Percentiles rank a stretch among this genome's conserved stretches.
phyloP scores from a whole-genome alignment of 2,329 filamentous ascomycete species.

The Cladophialophora exuberans region DNA sequence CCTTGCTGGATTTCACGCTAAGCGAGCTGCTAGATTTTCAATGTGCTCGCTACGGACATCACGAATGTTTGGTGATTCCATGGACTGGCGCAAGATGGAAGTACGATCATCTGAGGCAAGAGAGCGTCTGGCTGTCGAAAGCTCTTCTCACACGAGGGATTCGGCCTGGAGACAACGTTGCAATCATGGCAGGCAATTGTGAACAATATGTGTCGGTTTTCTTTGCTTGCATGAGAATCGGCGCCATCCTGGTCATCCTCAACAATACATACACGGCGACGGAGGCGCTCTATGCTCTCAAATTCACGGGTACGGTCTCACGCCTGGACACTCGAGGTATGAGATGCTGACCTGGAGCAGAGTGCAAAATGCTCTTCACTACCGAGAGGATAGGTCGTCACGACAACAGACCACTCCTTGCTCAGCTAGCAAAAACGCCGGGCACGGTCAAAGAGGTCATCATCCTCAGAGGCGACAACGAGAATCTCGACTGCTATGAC shows the following conservation, averaged over 20 bases:
- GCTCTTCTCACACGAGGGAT: constrained; percentile 70
- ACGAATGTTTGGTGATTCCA: constrained; percentile 72
- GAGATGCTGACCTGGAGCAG: constrained; percentile 44
- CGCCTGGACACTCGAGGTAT: background rate
- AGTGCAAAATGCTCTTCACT: constrained; percentile 74
- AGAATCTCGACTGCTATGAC: constrained; percentile 62
- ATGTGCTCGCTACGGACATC: constrained; percentile 64
- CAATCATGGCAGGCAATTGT: constrained; percentile 71
- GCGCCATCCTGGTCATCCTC: constrained; percentile 72
- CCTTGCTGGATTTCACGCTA: constrained; percentile 71
- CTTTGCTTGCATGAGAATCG: constrained; percentile 69
- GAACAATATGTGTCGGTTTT: constrained; percentile 67
- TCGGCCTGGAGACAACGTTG: constrained; percentile 69
- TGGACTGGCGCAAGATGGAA: constrained; percentile 78
- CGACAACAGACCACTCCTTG: constrained; percentile 64
- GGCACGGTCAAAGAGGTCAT: constrained; percentile 55
- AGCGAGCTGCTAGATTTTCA: constrained; percentile 74
- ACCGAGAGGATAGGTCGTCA: constrained; percentile 69
- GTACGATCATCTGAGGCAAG: constrained; percentile 66
- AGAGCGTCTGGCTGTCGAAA: constrained; percentile 64
- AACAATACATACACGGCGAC: constrained; percentile 81
- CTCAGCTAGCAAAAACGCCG: constrained; percentile 52
- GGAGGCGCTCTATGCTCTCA: constrained; percentile 71
- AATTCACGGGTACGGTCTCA: constrained; percentile 63
- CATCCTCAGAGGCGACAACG: constrained; percentile 61